phyloP scores from a whole-genome alignment of 2,329 filamentous ascomycete species.

The Diaporthe australafricana region DNA sequence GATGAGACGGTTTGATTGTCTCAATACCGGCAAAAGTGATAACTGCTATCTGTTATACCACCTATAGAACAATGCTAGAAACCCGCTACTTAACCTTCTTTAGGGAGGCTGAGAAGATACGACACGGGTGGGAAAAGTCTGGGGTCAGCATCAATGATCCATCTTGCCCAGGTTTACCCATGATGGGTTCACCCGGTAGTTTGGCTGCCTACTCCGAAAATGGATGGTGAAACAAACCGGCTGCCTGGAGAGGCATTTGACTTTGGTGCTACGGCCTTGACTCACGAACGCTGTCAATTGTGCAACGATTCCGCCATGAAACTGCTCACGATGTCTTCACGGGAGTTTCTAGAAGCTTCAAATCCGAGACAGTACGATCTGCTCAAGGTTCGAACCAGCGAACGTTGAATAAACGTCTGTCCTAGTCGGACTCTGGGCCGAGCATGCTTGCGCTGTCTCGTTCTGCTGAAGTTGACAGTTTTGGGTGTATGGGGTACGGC shows the following conservation, averaged over 20 bases:
- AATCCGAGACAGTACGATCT: slow-evolving; percentile 1
- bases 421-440: neutral
- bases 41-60: neutral
- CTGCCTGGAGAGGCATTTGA: neutral
- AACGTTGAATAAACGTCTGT: neutral
- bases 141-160: no score
- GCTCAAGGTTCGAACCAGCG: neutral
- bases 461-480: neutral
- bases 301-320: neutral
- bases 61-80: slow-evolving; percentile 5
- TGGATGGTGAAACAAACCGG: slow-evolving; percentile 10
- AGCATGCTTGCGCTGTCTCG: neutral
- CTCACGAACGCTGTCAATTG: neutral
- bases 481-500: no score
- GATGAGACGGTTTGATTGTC: neutral
- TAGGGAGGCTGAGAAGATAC: neutral
- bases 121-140: no score
- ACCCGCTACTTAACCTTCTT: slow-evolving; percentile 8
- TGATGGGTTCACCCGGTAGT: neutral
- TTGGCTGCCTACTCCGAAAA: slow-evolving; percentile 1
- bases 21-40: neutral
- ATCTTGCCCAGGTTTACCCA: slow-evolving; percentile 1
- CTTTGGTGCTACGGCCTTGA: neutral
- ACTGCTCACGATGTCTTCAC: neutral
- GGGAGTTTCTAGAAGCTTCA: neutral